phyloP scores from a whole-genome alignment of 345 rosid species.

The Arabidopsis suecica region DNA sequence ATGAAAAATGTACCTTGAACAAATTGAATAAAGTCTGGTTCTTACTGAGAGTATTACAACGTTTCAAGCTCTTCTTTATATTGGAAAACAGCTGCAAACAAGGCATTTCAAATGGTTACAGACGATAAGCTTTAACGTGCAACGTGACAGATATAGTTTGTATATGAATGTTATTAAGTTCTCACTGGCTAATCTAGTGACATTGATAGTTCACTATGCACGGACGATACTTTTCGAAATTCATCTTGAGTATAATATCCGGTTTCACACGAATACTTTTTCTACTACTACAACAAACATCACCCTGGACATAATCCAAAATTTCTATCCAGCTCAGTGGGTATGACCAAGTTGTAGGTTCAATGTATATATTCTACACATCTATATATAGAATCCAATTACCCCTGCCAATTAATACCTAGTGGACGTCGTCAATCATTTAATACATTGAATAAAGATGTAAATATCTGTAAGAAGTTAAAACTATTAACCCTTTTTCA shows the following conservation, averaged over 20 bases:
- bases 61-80: slow-evolving; percentile 96
- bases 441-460: slow-evolving; percentile 20
- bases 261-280: neutral
- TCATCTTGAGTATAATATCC: slow-evolving; percentile 11
- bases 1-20: slow-evolving; percentile 70
- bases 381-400: slow-evolving; percentile 27
- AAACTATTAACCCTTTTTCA: slow-evolving; percentile 8
- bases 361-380: slow-evolving; percentile 2
- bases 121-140: neutral
- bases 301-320: slow-evolving; percentile 17
- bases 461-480: slow-evolving; percentile 24
- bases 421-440: slow-evolving; percentile 13
- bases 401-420: slow-evolving; percentile 10
- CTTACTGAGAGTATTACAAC: slow-evolving; percentile 90
- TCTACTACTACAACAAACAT: slow-evolving; percentile 35
- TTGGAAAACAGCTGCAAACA: slow-evolving; percentile 75
- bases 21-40: slow-evolving; percentile 83
- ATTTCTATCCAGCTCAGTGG: slow-evolving; percentile 23
- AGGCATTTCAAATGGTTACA: slow-evolving; percentile 26
- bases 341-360: slow-evolving; percentile 16
- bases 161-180: slow-evolving; percentile 1
- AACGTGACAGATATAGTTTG: neutral
- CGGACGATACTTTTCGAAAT: neutral
- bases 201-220: slow-evolving; percentile 16
- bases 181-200: slow-evolving; percentile 19